A percentile compares a stretch with the other conserved stretches of the same genome.
These are phyloP conservation scores for Vitis amurensis DNA, from an alignment of 164 flowering plant genomes.

Conservation along the genomic window DNA sequence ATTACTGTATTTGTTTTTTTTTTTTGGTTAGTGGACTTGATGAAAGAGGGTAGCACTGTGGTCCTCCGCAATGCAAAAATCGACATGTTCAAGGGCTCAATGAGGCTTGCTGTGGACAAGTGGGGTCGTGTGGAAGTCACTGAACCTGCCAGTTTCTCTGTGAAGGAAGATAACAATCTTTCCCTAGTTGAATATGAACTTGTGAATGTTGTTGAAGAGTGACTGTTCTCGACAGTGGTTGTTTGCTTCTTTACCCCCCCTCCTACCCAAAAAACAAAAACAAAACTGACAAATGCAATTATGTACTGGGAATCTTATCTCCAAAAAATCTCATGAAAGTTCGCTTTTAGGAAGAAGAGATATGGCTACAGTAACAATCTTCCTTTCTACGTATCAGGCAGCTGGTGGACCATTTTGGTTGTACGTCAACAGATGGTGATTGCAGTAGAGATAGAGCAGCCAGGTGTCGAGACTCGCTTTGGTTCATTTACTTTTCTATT, in stretches of 20 bases:
- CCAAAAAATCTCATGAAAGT: conserved; percentile 7
- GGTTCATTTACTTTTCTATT: conserved; percentile 11
- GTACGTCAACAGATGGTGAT: conserved; percentile 22
- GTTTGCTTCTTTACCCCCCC: conserved; percentile 1
- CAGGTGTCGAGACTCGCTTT: conserved; percentile 17
- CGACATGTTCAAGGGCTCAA: conserved; percentile 43
- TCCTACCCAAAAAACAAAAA: conserved; percentile 15
- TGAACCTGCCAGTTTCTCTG: conserved; percentile 37
- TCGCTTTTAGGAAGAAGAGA: conserved; percentile 15
- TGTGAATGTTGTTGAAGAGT: conserved; percentile 39
- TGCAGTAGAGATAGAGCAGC: conserved; percentile 16
- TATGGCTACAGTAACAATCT: conserved; percentile 14
- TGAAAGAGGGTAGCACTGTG: conserved; percentile 35
- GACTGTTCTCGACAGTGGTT: conserved; percentile 3
- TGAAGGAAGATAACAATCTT: conserved; percentile 37
- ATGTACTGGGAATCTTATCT: conserved; percentile 9
- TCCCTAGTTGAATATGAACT: conserved; percentile 39
- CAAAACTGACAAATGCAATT: conserved; percentile 11
- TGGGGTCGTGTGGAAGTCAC: conserved; percentile 39
- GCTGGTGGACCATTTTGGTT: conserved; percentile 15
- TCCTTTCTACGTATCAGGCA: conserved; percentile 7
- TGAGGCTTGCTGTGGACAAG: conserved; percentile 45
- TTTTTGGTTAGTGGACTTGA: conserved; percentile 29
- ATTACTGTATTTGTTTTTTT: neutral
- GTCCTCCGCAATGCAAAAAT: conserved; percentile 37